Evolutionary conservation across 2,329 filamentous ascomycete species (phyloP), one percentile per base, ranked within the genome.

Genomic region (Fusarium avenaceum): DNA sequence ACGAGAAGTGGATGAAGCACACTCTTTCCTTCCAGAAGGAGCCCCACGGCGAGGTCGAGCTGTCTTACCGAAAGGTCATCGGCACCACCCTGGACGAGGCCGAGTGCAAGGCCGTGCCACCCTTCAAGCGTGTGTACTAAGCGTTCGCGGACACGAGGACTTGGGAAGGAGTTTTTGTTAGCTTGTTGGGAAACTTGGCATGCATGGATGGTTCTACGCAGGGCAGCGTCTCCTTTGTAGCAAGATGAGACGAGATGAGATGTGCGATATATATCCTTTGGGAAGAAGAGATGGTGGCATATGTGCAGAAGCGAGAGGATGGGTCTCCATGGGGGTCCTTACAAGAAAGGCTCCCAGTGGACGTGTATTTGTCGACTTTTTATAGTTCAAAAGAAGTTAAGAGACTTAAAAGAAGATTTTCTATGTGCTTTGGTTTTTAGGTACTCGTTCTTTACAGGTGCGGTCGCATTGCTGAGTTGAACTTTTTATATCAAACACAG

Each of bases 1-100:
- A 99, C 79, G 86, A 90, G 81, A 91, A 96, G 81, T 98, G 95
- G 95, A 97, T 97, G 95, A 98, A 98, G 90, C 96, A 99, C 88
- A 97, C 93, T 45, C 88, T 99, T 65, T 93, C 91, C 72, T 99
- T 91, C 91, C 96, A 99, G 87, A 96, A 93, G 90, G 80, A 90
- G 78, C 92, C 94, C 33, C 95, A 98, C 76, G 92, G 91, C 78
- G 89, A 93, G 83, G 89, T 96, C 57, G 91, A 98, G 65, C 85
- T 98, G 68, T 85, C 88, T 67, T 98, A 98, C 88, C 89, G 96
- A 80, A 85, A 86, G 69, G 96, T 99, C 65, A 91, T 92, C 67
- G 86, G 86, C 72, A 90, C 87, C 67, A 98, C 96, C 26, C 85
- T 99, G 73, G 96, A 98, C 76, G 94, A 97, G 88, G 90, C 87